Evolutionary conservation across 2,329 filamentous ascomycete genomes (phyloP).

Genomic region (Epichloe brachyelytri): DNA sequence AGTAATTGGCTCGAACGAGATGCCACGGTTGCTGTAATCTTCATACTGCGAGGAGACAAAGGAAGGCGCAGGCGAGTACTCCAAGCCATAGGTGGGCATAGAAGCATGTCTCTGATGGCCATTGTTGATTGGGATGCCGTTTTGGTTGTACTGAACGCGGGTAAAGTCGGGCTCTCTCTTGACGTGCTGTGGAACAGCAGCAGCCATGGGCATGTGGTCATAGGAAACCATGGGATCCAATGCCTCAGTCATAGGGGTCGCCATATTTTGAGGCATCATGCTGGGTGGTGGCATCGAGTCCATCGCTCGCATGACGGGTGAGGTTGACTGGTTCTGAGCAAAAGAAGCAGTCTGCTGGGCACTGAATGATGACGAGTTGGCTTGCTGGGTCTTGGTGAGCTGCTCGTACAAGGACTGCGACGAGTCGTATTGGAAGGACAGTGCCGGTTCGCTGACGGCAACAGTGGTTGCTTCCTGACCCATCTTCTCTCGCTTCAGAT

Average conservation of each 20-base stretch:
- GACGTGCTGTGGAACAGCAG: constrained; percentile 58
- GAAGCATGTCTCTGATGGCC: constrained; percentile 87
- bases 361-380: constrained; percentile 93
- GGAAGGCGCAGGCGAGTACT: constrained; percentile 94
- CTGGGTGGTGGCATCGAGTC: constrained; percentile 89
- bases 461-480: constrained; percentile 94
- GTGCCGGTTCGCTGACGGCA: constrained; percentile 88
- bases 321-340: constrained; percentile 67
- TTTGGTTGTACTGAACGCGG: constrained; percentile 81
- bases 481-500: constrained; percentile 99
- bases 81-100: constrained; percentile 90
- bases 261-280: constrained; percentile 50
- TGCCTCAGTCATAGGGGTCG: constrained; percentile 44
- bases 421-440: constrained; percentile 98
- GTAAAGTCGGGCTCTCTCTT: constrained; percentile 82
- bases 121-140: constrained; percentile 71
- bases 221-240: constrained; percentile 66
- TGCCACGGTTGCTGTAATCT: constrained; percentile 90
- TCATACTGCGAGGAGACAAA: constrained; percentile 98
- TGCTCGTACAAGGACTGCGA: constrained; percentile 98
- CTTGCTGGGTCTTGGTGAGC: constrained; percentile 97
- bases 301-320: constrained; percentile 79
- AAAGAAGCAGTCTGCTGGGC: constrained; percentile 55
- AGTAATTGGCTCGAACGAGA: constrained; percentile 94
- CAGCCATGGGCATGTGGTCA: constrained; percentile 56